These are phyloP conservation scores for Stachybotrys elegans DNA, from an alignment of 2,329 filamentous ascomycete genomes.

Conservation along the genomic window DNA sequence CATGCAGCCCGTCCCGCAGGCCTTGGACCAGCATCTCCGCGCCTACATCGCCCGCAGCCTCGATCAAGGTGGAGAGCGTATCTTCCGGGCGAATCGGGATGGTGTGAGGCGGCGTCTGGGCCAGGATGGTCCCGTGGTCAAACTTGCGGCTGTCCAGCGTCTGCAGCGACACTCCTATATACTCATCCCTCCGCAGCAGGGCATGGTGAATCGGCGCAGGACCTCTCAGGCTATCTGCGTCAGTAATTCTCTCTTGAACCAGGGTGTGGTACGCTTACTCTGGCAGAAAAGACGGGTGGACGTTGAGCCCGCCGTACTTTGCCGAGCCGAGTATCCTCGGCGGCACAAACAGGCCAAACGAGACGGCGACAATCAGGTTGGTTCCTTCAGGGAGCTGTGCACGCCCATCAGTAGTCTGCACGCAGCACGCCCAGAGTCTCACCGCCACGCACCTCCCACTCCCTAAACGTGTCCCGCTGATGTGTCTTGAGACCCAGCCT, in stretches of 20 bases:
- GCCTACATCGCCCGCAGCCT: conserved; percentile 57
- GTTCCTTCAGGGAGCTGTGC: conserved; percentile 51
- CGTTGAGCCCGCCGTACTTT: conserved; percentile 82
- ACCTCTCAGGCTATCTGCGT: conserved; percentile 75
- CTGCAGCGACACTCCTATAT: conserved; percentile 78
- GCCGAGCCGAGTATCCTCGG: conserved; percentile 63
- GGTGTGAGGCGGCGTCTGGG: conserved; percentile 59
- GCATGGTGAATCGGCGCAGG: conserved; percentile 83
- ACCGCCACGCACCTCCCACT: conserved; percentile 60
- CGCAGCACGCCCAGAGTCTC: too few relatives aligned
- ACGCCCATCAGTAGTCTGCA: conserved; percentile 4
- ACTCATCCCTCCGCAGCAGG: conserved; percentile 55
- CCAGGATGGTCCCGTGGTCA: conserved; percentile 72
- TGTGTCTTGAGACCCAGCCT: conserved; percentile 63
- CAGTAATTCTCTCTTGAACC: background rate
- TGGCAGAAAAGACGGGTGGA: conserved; percentile 88
- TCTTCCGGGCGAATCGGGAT: conserved; percentile 42
- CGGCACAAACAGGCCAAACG: conserved; percentile 88
- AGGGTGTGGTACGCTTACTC: conserved; percentile 46
- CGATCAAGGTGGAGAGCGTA: conserved; percentile 35
- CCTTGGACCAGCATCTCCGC: conserved; percentile 65
- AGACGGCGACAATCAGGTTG: conserved; percentile 86
- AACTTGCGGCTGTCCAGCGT: conserved; percentile 74
- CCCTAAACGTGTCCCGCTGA: conserved; percentile 74
- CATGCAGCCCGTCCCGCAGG: conserved; percentile 58